Base-by-base conservation (phyloP, 2,329 filamentous ascomycete species). In the Cladorrhinum sp. region DNA sequence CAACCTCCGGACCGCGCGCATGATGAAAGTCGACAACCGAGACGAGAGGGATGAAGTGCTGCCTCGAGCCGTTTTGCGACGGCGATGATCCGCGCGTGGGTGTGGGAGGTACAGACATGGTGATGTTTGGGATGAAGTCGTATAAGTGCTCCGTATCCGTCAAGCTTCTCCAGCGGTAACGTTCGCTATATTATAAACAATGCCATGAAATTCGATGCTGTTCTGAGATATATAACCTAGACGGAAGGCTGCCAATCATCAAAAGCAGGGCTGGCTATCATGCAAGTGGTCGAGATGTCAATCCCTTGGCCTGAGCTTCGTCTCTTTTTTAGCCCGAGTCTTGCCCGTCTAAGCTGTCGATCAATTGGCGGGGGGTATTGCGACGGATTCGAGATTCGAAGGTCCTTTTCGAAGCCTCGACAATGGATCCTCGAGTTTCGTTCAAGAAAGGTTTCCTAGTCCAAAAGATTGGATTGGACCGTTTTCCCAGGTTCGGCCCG, bases 1-100 rank as follows among this genome's bases (percentile, higher is more conserved):
- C 93, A 59, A 98, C 90, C 78, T 99, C 95, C 29, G 95, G 95
- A 8, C 95, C 95, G 73, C 85, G 81, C 58, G 90, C 89, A 81
- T 93, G 90, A 75, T 93, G 90, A 72, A 93, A 93, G 74, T 89
- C 90, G 69, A 93, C 89, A 61, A 93, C 89, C 65, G 88, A 86
- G 53, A 93, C 88, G 71, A 93, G 80, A 50, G 90, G 90, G 59
- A 79, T 77, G 72, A 88, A 89, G 62, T 77, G 76, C 32, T 55
- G 52, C 27, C 36, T 56, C 32, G 45, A n/a, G 48, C 50, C 27
- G 12, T 29, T 53, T 22, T 57, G 52, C 25, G 49, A 41, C 18
- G 52, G 22, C 25, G 27, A 20, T 24, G 55, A 38, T 24, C 36
- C 29, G 55, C 29, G 48, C 16, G 45, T 64, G 20, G 64, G 56